Conservation (phyloP, 2,329 filamentous ascomycete species). For the Colletotrichum lupini region DNA sequence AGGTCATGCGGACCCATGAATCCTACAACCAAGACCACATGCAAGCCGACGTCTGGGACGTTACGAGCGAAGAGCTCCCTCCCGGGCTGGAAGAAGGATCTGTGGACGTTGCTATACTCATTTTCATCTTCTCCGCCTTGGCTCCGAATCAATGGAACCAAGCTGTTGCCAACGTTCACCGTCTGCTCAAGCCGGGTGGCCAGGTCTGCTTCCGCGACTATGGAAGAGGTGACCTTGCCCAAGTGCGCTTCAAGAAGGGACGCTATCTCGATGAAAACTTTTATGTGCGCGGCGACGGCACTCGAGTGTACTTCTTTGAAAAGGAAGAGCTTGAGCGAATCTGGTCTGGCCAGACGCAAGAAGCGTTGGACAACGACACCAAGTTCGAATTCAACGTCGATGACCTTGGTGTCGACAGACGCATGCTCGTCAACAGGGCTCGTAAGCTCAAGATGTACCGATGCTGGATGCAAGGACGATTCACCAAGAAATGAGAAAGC, state of each 20-base stretch:
- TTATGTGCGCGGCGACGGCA: slow-evolving; percentile 95
- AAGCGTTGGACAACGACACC: slow-evolving; percentile 39
- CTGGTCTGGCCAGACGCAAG: slow-evolving; percentile 68
- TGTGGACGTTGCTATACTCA: slow-evolving; percentile 92
- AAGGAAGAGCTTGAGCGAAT: slow-evolving; percentile 82
- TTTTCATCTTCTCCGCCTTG: slow-evolving; percentile 97
- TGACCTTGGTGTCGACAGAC: slow-evolving; percentile 85
- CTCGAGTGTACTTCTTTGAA: slow-evolving; percentile 97
- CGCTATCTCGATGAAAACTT: slow-evolving; percentile 97
- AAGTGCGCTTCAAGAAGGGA: slow-evolving; percentile 97
- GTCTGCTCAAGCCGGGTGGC: slow-evolving; percentile 90
- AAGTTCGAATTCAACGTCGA: slow-evolving; percentile 73
- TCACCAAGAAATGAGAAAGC: slow-evolving; percentile 71
- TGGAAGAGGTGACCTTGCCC: slow-evolving; percentile 92
- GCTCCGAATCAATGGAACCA: slow-evolving; percentile 85
- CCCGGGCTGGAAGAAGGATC: slow-evolving; percentile 80
- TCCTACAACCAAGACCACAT: slow-evolving; percentile 79
- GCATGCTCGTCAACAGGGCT: slow-evolving; percentile 91
- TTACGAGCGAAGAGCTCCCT: slow-evolving; percentile 77
- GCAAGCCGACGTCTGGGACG: slow-evolving; percentile 95
- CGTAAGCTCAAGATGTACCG: slow-evolving; percentile 97
- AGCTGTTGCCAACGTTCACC: slow-evolving; percentile 84
- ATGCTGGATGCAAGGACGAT: slow-evolving; percentile 92
- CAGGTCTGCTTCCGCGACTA: slow-evolving; percentile 96
- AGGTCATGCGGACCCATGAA: slow-evolving; percentile 86